Percentiles rank a stretch among this genome's conserved stretches.
Conservation (phyloP, 2,329 filamentous ascomycete species). For the Claviceps africana region DNA sequence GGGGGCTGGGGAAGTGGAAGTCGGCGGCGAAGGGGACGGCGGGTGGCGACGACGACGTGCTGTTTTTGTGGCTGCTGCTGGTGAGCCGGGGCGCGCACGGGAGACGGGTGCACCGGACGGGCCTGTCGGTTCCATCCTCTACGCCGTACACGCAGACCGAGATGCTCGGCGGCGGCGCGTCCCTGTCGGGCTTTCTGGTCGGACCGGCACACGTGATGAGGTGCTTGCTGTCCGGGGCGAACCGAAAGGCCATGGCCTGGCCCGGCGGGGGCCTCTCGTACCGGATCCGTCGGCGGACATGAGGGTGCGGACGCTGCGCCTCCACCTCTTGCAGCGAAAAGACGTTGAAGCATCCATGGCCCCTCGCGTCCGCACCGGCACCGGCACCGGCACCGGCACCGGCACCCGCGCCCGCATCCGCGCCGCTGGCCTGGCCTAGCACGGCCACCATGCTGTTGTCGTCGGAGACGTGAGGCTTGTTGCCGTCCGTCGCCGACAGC, state of each 20-base stretch:
- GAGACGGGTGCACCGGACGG: neutral
- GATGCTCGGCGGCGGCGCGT: slow-evolving; percentile 1
- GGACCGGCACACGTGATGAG: slow-evolving; percentile 4
- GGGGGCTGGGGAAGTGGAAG: slow-evolving; percentile 4
- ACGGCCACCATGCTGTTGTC: slow-evolving; percentile 4
- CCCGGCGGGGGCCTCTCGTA: slow-evolving; percentile 1
- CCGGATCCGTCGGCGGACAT: neutral
- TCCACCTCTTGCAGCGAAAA: neutral
- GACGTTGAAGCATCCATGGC: neutral
- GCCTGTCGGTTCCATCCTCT: neutral
- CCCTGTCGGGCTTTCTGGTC: neutral
- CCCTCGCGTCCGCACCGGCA: neutral
- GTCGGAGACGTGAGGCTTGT: slow-evolving; percentile 2
- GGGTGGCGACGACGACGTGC: neutral
- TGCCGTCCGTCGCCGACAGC: slow-evolving; percentile 1
- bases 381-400: neutral
- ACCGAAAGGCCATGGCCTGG: slow-evolving; percentile 3
- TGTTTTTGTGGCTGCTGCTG: neutral
- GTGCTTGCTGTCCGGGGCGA: slow-evolving; percentile 4
- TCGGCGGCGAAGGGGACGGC: neutral
- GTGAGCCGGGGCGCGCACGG: neutral
- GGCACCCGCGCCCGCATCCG: neutral
- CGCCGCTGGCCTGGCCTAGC: neutral
- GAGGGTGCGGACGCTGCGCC: neutral
- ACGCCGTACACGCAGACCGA: slow-evolving; percentile 2